These are phyloP conservation scores for Coemansia sp. DNA, from an alignment of 192 early-diverging fungal genomes.

Conservation along the genomic window DNA sequence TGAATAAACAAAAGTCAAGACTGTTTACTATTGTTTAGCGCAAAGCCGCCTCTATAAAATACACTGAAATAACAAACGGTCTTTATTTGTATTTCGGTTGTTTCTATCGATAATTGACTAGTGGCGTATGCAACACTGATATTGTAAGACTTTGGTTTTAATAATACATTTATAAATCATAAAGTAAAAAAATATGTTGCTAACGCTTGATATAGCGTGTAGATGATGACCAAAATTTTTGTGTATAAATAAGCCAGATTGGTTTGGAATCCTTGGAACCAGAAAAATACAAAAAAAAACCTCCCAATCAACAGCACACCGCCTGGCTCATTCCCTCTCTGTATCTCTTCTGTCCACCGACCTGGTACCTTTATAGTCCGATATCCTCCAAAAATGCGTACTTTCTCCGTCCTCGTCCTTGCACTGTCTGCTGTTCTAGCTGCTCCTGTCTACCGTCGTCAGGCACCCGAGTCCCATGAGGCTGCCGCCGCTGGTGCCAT, in stretches of 20 bases:
- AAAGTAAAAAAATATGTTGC: too few species aligned
- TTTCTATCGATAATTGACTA: conserved; percentile 4
- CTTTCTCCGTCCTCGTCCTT: conserved; percentile 11
- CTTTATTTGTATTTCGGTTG: conserved; percentile 8
- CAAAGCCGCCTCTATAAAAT: neutral
- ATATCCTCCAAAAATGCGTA: conserved; percentile 10
- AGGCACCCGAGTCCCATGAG: conserved; percentile 6
- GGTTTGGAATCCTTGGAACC: too few species aligned
- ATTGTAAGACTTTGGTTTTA: too few species aligned
- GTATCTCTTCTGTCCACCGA: neutral
- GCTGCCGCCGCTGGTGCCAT: neutral
- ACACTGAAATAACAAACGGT: neutral
- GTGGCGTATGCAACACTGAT: neutral
- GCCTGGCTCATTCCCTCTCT: neutral
- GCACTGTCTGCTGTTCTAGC: conserved; percentile 14
- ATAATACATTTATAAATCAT: too few species aligned
- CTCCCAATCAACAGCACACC: neutral
- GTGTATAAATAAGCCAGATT: too few species aligned
- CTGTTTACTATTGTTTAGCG: neutral
- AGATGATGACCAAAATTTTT: too few species aligned
- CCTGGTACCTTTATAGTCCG: too few species aligned
- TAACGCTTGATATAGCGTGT: too few species aligned
- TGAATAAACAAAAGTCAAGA: too few species aligned
- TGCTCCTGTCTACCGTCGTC: conserved; percentile 7
- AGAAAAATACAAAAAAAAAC: too few species aligned